These are phyloP conservation scores for Funneliformis geosporum DNA, from an alignment of 192 early-diverging fungal genomes.

Conservation along the genomic window DNA sequence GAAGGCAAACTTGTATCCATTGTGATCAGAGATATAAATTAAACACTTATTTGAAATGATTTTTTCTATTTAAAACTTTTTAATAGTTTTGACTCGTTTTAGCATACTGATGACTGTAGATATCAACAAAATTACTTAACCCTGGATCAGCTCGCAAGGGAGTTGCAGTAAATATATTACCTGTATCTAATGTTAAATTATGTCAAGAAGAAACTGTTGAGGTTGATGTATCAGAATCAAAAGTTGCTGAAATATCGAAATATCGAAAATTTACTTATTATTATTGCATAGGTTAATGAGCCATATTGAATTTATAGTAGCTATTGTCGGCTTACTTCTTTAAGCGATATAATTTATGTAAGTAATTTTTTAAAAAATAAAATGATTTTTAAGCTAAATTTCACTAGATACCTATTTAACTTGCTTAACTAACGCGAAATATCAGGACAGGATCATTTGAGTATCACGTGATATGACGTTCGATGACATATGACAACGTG, in stretches of 20 bases:
- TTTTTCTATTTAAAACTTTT: not conserved
- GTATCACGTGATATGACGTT: too few species aligned
- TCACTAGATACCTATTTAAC: too few species aligned
- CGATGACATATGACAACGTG: too few species aligned
- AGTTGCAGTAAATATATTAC: slow-evolving; percentile 76
- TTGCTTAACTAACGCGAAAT: too few species aligned
- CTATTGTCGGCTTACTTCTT: too few species aligned
- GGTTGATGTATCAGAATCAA: slow-evolving; percentile 34
- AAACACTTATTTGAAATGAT: slow-evolving; percentile 14
- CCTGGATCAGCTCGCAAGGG: slow-evolving; percentile 56
- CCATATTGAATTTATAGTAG: too few species aligned
- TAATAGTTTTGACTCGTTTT: not conserved
- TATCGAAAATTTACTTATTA: slow-evolving; percentile 4
- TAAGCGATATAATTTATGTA: too few species aligned
- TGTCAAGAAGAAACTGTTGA: slow-evolving; percentile 31
- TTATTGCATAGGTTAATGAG: too few species aligned
- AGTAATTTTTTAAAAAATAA: too few species aligned
- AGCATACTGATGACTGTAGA: slow-evolving; percentile 63
- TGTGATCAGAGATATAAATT: slow-evolving; percentile 53
- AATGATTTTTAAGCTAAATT: too few species aligned
- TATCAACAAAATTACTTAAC: slow-evolving; percentile 49
- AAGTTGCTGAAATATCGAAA: slow-evolving; percentile 25
- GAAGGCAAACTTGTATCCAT: slow-evolving; percentile 60
- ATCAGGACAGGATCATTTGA: too few species aligned
- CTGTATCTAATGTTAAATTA: slow-evolving; percentile 47